phyloP scores from a whole-genome alignment of 331 rosid species.

The Stylosanthes scabra region DNA sequence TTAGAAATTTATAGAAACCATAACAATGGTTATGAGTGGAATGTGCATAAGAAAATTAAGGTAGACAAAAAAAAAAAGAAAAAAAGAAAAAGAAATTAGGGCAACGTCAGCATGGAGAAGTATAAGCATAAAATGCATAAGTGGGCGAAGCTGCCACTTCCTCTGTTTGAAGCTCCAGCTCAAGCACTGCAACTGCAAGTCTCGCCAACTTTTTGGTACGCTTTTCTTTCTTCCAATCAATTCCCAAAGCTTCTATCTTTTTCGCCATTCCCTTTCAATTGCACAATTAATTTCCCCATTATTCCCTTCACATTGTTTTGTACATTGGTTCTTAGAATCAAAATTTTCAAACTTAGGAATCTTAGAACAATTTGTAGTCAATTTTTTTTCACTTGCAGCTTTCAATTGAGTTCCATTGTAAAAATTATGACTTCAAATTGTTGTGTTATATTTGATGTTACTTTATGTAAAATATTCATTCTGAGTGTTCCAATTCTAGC shows the following conservation, averaged over 20 bases:
- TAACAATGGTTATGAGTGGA: too few relatives aligned
- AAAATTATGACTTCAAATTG: neutral
- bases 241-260: neutral
- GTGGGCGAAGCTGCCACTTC: neutral
- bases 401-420: neutral
- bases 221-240: neutral
- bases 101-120: neutral
- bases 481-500: too few relatives aligned
- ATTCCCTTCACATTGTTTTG: neutral
- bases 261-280: neutral
- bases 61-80: too few relatives aligned
- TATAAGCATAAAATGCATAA: neutral
- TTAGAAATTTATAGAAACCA: too few relatives aligned
- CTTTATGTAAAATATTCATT: neutral
- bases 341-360: neutral
- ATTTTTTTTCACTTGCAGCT: neutral
- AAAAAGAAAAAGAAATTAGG: too few relatives aligned
- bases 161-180: neutral
- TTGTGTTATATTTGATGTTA: neutral
- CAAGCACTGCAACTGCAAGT: neutral
- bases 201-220: neutral
- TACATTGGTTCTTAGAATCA: too few relatives aligned
- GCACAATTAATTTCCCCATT: neutral
- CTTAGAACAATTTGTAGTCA: neutral
- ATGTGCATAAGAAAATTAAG: too few relatives aligned